Evolutionary conservation across 805 yeast species (phyloP), one percentile per base, ranked within the genome.

Genomic region (Metschnikowia peoriensis): DNA sequence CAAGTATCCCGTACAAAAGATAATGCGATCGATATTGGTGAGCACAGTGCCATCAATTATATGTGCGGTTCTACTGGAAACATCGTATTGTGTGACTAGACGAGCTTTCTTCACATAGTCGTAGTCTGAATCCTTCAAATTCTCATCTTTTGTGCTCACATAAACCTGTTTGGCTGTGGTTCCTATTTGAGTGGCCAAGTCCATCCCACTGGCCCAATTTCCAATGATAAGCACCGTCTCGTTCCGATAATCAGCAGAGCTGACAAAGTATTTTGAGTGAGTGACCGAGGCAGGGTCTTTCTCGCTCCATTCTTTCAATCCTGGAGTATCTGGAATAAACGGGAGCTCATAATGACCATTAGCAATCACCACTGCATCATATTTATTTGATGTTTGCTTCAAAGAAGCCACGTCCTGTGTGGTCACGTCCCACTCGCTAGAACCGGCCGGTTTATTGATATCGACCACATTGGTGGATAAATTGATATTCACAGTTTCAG

Each of bases 141-240:
- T 44, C 11, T 54, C 60, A 2, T 50, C 58, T 27, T 47, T 51
- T 14, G 52, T 48, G 42, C 62, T 60, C 22, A 58, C 61, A 41
- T 44, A 57, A 37, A 60, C 57, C 8, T 46, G n/a, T 28, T 53
- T 53, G 11, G 63, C 63, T 7, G 56, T 53, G 2, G 72, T 70
- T 1, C 84, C 79, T 16, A 85, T 62, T 62, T 87, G 92, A 51
- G 76, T 78, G 2, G 89, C 80, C 41, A 88, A 72, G 63, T 90
- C 96, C 16, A 82, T 79, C 28, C 93, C 96, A 32, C 90, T 83
- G 2, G 94, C 86, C 10, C 85, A 83, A 60, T 84, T 85, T 0
- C 96, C 96, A n/a, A 89, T 81, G 7, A 88, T 77, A 27, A 60
- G 54, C 42, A 89, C 66, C 14, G 85, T 82, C n/a, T 68, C 75